Base-by-base conservation (phyloP, 2,329 filamentous ascomycete species). In the Verticillium tricorpus region DNA sequence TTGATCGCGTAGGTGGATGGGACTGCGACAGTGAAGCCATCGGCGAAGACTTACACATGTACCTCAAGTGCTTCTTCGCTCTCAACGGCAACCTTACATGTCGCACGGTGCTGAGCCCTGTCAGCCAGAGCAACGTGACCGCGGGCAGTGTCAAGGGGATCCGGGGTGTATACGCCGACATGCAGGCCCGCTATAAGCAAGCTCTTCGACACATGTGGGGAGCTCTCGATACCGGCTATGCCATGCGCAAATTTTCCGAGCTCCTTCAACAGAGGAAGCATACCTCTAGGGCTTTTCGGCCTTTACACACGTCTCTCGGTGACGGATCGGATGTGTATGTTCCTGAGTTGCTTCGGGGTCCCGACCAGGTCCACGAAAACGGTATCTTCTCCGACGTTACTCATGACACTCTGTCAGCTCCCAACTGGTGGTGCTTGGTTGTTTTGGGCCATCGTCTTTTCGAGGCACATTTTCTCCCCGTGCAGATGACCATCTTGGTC, bases 141-240 rank as follows among this genome's bases (percentile, higher is more conserved):
- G 87, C 85, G 54, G 83, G 84, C 39, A 81, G 82, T 11, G 77
- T 74, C 50, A 76, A 79, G 65, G 85, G 85, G 17, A 62, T 85
- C 57, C 70, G 74, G 19, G 86, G 87, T 56, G 76, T 84, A 63
- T 71, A 82, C 57, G 78, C 80, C 52, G 88, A 89, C 64, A 80
- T 89, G 67, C 72, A 77, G 40, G 89, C 89, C 25, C 85, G 89
- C 25, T 91, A 91, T 72, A 87, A 85, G 72, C 89, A 92, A 74
- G 89, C 88, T 56, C 75, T 90, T 60, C 83, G 89, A 64, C 89
- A 91, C 74, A 91, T 91, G 89, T 91, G 89, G 89, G 89, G 89
- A 67, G 84, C 87, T 62, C 77, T 91, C 22, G 89, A 91, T 69
- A 87, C 85, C 17, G 89, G 89, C 2, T 91, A 84, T 67, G 84